Base-by-base conservation (phyloP, 371 early-diverging fungal genomes). In the Rhizomucor miehei region DNA sequence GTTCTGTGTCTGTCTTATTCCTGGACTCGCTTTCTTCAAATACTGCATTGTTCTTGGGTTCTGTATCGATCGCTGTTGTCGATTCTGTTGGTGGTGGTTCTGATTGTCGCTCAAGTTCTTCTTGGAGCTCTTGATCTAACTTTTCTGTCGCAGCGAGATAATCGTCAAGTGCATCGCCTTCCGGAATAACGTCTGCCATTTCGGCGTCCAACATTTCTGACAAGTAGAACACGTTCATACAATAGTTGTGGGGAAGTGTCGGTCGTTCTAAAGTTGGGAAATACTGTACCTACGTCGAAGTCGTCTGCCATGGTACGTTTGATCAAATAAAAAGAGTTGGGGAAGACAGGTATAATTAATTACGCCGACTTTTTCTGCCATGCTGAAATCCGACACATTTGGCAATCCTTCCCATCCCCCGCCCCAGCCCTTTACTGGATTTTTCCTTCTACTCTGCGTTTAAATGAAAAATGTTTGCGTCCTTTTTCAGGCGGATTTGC, bases 241-340 rank as follows among this genome's bases (percentile, higher is more conserved):
- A 19, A 24, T 14, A 48, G 48, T 19, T 24, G 48, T 25, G 48
- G 14, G 14, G 34, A 48, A n/a, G 24, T 25, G 8, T 29, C 25
- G 45, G 6, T 34, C 24, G 48, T 35, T 48, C 5, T 17, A 35
- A 29, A 11, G 10, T 29, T 24, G 20, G 14, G 17, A 11, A 21
- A 0, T 23, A 16, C 16, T 10, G 35, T 48, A 48, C 48, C 48
- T 48, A 48, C 24, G 48, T 48, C 48, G n/a, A 48, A 19, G 35
- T 48, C 48, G 35, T 47, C 47, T n/a, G 48, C 48, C 48, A 48
- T 48, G n/a, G 41, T 41, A 6, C 14, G 34, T 97, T 96, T 35
- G 95, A 94, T n/a, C n/a, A n/a, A n/a, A n/a, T n/a, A n/a, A n/a
- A n/a, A n/a, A n/a, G n/a, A n/a, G n/a, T n/a, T n/a, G n/a, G n/a